Evolutionary conservation across 2,329 filamentous ascomycete genomes (phyloP), one percentile per base, ranked within the genome.

Genomic region (Penicillium sp.): DNA sequence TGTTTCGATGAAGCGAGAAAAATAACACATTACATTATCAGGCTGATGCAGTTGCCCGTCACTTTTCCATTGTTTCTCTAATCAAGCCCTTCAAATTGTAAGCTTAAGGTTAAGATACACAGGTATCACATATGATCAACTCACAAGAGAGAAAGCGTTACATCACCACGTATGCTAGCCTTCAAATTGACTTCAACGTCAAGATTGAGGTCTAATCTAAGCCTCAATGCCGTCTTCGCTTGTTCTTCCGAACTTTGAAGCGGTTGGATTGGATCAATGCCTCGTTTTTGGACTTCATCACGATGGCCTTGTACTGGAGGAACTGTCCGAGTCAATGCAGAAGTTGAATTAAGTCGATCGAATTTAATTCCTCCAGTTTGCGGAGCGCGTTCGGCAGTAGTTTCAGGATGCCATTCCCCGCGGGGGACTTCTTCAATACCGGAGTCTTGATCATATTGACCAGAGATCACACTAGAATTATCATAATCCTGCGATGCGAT

Each of bases 171-270:
- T 67, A 84, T 84, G 73, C 82, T 83, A 18, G 82, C 82, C 74
- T 84, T 84, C 51, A 84, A 70, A 64, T 84, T 80, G 56, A 84
- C 78, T 66, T 84, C 82, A 67, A 84, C 80, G 64, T 84, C 82
- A 54, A 84, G 73, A 62, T 84, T 84, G 54, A 84, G 73, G 63
- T 84, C 82, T 59, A 84, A 63, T 60, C 81, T 73, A 68, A 84
- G 65, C 59, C 80, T 76, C 52, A 84, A 70, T 37, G 33, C 33
- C 33, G 33, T 3, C 18, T 37, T 37, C n/a, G 33, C 33, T 1
- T 15, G 33, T 3, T n/a, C 8, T 37, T 37, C 8, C 9, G 33
- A 11, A 37, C n/a, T 37, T 11, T 37, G 33, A 18, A 37, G 9
- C 33, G 33, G 33, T 37, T 6, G 33, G 7, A 37, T 37, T 37